Evolutionary conservation across 768 basidiomycete species (phyloP), one percentile per base, ranked within the genome.

Genomic region (Phaeotremella fagi): DNA sequence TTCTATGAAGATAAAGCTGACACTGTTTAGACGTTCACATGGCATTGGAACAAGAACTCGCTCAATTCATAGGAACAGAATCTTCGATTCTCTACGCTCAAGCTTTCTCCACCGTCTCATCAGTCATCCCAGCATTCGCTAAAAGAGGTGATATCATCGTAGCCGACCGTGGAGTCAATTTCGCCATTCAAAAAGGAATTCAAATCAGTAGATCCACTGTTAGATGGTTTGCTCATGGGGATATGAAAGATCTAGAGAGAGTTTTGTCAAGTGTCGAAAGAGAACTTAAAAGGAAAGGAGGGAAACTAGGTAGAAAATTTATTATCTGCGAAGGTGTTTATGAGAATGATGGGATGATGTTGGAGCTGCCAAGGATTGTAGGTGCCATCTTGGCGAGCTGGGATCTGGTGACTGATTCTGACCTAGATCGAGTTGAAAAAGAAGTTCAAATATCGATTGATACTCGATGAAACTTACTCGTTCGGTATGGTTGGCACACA

Each of bases 261-360:
- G 87, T 91, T 6, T 78, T 99, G 50, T 79, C 88, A 57, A 78
- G 79, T 52, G 80, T 94, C 2, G 88, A 88, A 63, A 92, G 88
- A 78, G 94, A 98, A 64, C 79, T 86, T 57, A 85, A 85, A 76
- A 88, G 90, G 77, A 84, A 87, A 50, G 82, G 83, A 42, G 79
- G 79, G 1, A 87, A 87, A 1, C 77, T 97, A 64, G 95, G 90
- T 1, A 80, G 92, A 54, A 80, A 88, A 25, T 99, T 98, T 73
- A 98, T 98, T 68, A 82, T 99, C 47, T 91, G 94, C 0, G 95
- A 98, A 70, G 95, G 95, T 35, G 85, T 99, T 41, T 98, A 95
- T 66, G 90, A 97, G 75, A 87, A 85, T 68, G 90, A 97, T 64
- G 95, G 92, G 11, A 82, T 81, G 53, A 90, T 98, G 82, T 80